Base-by-base conservation (phyloP, 768 basidiomycete species). In the Lepiota venenata region DNA sequence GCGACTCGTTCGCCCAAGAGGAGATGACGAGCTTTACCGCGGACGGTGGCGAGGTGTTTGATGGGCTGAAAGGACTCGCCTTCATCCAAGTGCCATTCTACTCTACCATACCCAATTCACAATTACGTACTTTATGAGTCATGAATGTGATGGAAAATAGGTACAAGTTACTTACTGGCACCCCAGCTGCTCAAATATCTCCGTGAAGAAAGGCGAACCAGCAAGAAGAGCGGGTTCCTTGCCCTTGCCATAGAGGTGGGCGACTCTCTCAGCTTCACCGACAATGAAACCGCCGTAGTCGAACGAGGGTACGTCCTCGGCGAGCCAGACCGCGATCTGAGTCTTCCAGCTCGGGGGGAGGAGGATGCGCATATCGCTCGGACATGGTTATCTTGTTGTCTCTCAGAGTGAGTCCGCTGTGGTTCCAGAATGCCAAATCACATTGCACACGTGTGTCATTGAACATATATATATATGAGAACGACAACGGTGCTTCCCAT, bases 281-380 rank as follows among this genome's bases (percentile, higher is more conserved):
- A 99, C 96, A 45, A 98, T 93, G 64, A 89, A 96, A 2, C 96
- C 96, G 37, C 90, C 95, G 60, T 93, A 97, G 70, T 99, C 96
- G 61, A 98, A 97, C 1, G 92, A 94, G 1, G 96, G 96, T 0
- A 88, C 90, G 65, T 98, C 96, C 71, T 99, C 96, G 7, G 82
- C 82, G 27, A 95, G 81, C 96, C 96, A 99, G 12, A 66, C 73
- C 2, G 79, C 72, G 50, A 98, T 80, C 59, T 92, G 85, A 1
- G 80, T 63, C 68, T 89, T 93, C 96, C 95, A 98, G 63, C 86
- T 91, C 0, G 93, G 91, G 29, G 96, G 94, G 9, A 98, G 79
- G n/a, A 98, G 77, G 65, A n/a, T 98, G 79, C 51, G 80, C 80
- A 56, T 73, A 76, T 4, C 48, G 53, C 18, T 36, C 21, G 3